These are phyloP conservation scores for Saccharomycopsis hybrid DNA, from an alignment of 1,139 yeast species.

Conservation along the genomic window DNA sequence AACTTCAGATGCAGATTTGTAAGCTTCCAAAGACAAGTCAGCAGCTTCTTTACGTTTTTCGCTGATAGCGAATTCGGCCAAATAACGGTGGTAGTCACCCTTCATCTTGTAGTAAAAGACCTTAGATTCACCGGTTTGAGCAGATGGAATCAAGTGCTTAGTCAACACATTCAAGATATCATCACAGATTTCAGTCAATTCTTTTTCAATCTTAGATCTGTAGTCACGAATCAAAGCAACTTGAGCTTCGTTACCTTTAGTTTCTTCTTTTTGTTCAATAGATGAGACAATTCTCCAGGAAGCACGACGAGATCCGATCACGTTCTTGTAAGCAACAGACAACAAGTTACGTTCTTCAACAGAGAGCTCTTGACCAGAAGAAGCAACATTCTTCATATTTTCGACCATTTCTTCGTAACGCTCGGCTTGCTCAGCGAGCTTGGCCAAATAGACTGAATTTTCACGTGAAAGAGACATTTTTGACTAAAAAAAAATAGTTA, in stretches of 20 bases:
- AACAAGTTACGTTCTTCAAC: slow-evolving; percentile 97
- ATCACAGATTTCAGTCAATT: slow-evolving; percentile 89
- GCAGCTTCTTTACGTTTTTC: slow-evolving; percentile 93
- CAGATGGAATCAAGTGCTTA: slow-evolving; percentile 86
- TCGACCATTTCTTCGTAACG: slow-evolving; percentile 99
- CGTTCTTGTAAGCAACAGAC: slow-evolving; percentile 97
- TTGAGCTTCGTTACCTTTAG: slow-evolving; percentile 86
- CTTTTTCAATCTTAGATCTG: slow-evolving; percentile 91
- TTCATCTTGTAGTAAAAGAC: slow-evolving; percentile 99
- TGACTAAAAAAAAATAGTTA: neutral
- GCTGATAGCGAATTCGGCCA: slow-evolving; percentile 91
- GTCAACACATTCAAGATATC: slow-evolving; percentile 86
- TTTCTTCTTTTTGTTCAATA: slow-evolving; percentile 96
- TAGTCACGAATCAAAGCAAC: slow-evolving; percentile 87
- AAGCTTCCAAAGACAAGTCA: slow-evolving; percentile 86
- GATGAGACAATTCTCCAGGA: slow-evolving; percentile 99
- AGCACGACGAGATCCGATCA: slow-evolving; percentile 98
- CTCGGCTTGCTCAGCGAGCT: slow-evolving; percentile 99
- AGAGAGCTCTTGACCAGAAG: slow-evolving; percentile 89
- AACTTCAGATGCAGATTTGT: slow-evolving; percentile 91
- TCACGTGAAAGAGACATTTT: slow-evolving; percentile 85
- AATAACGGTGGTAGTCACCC: slow-evolving; percentile 98
- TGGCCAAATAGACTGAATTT: slow-evolving; percentile 97
- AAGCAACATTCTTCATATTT: slow-evolving; percentile 96
- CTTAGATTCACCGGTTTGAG: slow-evolving; percentile 95